Evolutionary conservation across 768 basidiomycete species (phyloP), one percentile per base, ranked within the genome.

Genomic region (Sutorius australiensis): DNA sequence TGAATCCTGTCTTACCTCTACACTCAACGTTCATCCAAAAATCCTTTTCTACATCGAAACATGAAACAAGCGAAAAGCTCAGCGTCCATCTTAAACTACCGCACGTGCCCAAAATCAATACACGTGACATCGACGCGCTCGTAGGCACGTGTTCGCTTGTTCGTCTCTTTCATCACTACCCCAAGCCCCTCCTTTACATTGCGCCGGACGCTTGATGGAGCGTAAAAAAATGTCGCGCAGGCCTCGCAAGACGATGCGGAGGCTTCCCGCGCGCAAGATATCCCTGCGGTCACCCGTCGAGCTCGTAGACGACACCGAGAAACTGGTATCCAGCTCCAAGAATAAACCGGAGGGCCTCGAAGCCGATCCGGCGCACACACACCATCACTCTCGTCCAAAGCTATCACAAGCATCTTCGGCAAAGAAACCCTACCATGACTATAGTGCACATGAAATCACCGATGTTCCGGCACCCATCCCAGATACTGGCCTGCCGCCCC

Each of bases 401-500:
- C 43, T 53, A 63, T 31, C 54, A 8, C 54, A 49, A 6, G 40
- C 39, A 8, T 53, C 63, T 33, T 63, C 50, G 34, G 40, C 50
- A 24, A 37, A 24, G 24, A 24, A 30, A n/a, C 46, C 58, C 14
- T 54, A 66, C 34, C 54, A 54, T 14, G 62, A 67, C 48, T 71
- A 67, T 31, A 60, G 61, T 19, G 58, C 27, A 32, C 66, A 68
- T 32, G 69, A 70, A 36, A 53, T 69, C 33, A 59, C 55, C 43
- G 51, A 71, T 19, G 65, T 60, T 36, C 65, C 69, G n/a, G 62
- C 56, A 48, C 67, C 67, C 14, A 55, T 61, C 54, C 67, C 57
- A 63, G 69, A 58, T 58, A 72, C 67, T 51, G 71, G 58, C 54
- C 59, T 55, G 55, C 69, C 49, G 58, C 69, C 54, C 46, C 71